phyloP scores from a whole-genome alignment of 225 moss, liverwort and hornwort genomes.

The Takakia lepidozioides region DNA sequence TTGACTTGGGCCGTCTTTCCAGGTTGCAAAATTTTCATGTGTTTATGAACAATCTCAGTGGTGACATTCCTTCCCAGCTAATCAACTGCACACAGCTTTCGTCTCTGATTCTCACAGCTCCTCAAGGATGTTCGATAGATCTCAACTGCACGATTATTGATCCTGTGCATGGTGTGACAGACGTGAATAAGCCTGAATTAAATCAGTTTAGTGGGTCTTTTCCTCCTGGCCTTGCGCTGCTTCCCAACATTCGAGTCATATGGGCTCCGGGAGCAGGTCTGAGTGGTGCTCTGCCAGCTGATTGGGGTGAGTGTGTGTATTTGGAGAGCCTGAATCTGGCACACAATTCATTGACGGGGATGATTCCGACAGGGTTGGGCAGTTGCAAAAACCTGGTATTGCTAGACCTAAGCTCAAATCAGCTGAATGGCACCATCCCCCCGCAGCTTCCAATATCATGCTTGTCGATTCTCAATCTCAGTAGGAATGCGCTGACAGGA shows the following conservation, averaged over 20 bases:
- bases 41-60: conserved; percentile 61
- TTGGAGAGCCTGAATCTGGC: conserved; percentile 63
- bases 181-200: conserved; percentile 36
- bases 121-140: conserved; percentile 47
- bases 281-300: conserved; percentile 38
- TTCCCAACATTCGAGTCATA: conserved; percentile 53
- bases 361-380: conserved; percentile 37
- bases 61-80: conserved; percentile 47
- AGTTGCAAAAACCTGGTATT: conserved; percentile 41
- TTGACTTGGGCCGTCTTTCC: conserved; percentile 48
- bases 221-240: conserved; percentile 48
- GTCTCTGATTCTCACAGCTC: conserved; percentile 46
- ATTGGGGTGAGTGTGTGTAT: conserved; percentile 43
- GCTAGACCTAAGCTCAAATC: conserved; percentile 59
- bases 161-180: conserved; percentile 26
- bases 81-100: conserved; percentile 53
- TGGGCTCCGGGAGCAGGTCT: conserved; percentile 74
- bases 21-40: conserved; percentile 51
- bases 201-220: conserved; percentile 58
- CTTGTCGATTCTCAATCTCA: conserved; percentile 38
- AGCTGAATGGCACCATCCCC: conserved; percentile 40
- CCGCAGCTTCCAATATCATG: conserved; percentile 38
- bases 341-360: conserved; percentile 43
- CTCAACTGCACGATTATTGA: conserved; percentile 16
- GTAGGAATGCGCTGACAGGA: conserved; percentile 45